Evolutionary conservation across 352 stramenopile genomes (phyloP).

Genomic region (Phytophthora chlamydospora): DNA sequence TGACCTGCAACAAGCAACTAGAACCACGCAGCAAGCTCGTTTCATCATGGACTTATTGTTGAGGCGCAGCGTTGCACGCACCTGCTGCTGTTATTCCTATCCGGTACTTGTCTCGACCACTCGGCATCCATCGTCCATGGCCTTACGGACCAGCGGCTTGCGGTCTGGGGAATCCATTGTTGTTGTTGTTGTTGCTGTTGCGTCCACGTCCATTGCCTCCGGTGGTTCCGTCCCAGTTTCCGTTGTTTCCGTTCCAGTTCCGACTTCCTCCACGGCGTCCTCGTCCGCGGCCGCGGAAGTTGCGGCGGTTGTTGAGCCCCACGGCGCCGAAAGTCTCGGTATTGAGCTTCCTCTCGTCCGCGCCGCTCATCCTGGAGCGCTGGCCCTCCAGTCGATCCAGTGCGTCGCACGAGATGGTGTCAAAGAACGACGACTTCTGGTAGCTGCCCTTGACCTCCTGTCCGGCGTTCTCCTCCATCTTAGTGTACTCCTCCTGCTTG

Average conservation of each 20-base stretch:
- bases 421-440: slow-evolving; percentile 91
- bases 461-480: slow-evolving; percentile 49
- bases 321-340: slow-evolving; percentile 90
- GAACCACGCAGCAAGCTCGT: too few relatives aligned
- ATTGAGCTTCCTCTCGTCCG: slow-evolving; percentile 87
- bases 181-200: slow-evolving; percentile 34
- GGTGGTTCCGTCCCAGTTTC: slow-evolving; percentile 4
- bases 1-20: too few relatives aligned
- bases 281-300: slow-evolving; percentile 69
- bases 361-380: slow-evolving; percentile 65
- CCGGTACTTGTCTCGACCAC: too few relatives aligned
- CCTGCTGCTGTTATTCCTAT: too few relatives aligned
- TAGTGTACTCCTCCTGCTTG: slow-evolving; percentile 84
- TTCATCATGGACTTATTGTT: too few relatives aligned
- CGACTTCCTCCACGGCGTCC: slow-evolving; percentile 46
- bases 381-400: slow-evolving; percentile 83
- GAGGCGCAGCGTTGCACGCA: too few relatives aligned
- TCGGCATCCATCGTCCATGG: too few relatives aligned
- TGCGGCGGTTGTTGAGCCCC: slow-evolving; percentile 84
- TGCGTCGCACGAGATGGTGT: slow-evolving; percentile 90
- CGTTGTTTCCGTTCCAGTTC: slow-evolving; percentile 42
- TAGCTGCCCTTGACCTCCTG: slow-evolving; percentile 70
- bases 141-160: slow-evolving; percentile 29
- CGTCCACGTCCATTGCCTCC: slow-evolving; percentile 32
- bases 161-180: slow-evolving; percentile 23